Percentiles rank a stretch among this genome's conserved stretches.
Evolutionary conservation across 2,329 filamentous ascomycete genomes (phyloP).

Genomic region (Lizonia empirigonia): DNA sequence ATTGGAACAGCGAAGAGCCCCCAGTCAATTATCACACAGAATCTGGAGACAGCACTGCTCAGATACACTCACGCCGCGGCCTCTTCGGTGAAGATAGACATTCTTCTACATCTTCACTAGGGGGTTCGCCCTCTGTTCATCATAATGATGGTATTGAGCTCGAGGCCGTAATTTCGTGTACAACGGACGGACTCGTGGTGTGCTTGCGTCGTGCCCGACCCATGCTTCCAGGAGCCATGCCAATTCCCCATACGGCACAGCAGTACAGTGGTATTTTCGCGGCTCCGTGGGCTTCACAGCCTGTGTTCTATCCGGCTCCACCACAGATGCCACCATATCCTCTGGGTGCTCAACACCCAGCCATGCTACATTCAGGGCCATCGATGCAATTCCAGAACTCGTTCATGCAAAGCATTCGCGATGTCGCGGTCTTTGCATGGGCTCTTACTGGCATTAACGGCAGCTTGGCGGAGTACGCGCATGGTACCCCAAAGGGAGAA

Average conservation of each 20-base stretch:
- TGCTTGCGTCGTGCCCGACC: slow-evolving; percentile 76
- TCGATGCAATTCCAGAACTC: slow-evolving; percentile 55
- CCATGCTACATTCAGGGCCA: slow-evolving; percentile 56
- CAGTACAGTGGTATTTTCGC: slow-evolving; percentile 68
- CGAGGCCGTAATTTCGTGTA: slow-evolving; percentile 89
- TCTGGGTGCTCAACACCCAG: slow-evolving; percentile 43
- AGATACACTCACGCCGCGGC: slow-evolving; percentile 42
- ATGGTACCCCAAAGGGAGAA: slow-evolving; percentile 67
- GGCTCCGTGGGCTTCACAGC: slow-evolving; percentile 76
- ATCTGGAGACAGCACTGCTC: slow-evolving; percentile 55
- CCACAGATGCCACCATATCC: slow-evolving; percentile 46
- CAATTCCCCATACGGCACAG: slow-evolving; percentile 28
- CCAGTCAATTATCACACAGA: slow-evolving; percentile 45
- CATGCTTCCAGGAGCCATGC: slow-evolving; percentile 60
- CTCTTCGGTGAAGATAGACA: slow-evolving; percentile 35
- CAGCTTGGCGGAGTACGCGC: slow-evolving; percentile 67
- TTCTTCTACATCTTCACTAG: slow-evolving; percentile 38
- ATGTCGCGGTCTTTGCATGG: slow-evolving; percentile 89
- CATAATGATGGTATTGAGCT: slow-evolving; percentile 65
- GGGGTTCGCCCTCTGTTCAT: slow-evolving; percentile 32
- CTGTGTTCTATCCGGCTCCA: slow-evolving; percentile 57
- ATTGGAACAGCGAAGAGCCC: slow-evolving; percentile 26
- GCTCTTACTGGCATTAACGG: slow-evolving; percentile 80
- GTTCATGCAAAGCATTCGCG: slow-evolving; percentile 80
- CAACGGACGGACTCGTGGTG: slow-evolving; percentile 84